Conservation (phyloP, 345 rosid species). For the Barbarea vulgaris region DNA sequence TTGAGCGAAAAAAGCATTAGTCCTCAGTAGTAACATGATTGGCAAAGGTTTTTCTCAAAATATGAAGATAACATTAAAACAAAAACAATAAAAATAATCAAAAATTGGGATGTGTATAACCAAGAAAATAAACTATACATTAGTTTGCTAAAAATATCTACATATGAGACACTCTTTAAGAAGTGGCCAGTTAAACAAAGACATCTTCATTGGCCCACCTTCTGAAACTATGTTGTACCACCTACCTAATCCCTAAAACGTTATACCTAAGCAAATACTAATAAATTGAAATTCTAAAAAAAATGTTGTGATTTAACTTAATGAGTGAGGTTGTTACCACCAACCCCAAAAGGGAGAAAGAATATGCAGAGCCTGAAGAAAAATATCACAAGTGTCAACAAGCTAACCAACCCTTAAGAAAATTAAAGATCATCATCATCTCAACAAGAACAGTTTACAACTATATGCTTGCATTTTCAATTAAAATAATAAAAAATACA, state of each 20-base stretch:
- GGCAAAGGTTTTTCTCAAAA: background rate
- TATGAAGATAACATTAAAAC: background rate
- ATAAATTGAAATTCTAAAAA: background rate
- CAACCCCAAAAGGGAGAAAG: background rate
- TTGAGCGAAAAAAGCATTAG: background rate
- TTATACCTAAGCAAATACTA: conserved; percentile 22
- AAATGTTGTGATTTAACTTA: background rate
- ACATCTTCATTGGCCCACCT: conserved; percentile 13
- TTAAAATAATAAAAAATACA: background rate
- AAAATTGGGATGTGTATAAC: background rate
- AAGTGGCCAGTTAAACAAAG: conserved; percentile 11
- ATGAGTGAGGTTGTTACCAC: conserved; percentile 12
- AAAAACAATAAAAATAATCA: background rate
- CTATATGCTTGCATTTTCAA: background rate
- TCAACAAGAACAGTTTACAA: background rate
- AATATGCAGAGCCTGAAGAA: background rate
- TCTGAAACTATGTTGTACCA: background rate
- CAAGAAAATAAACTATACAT: background rate
- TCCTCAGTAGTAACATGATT: background rate
- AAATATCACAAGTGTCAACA: conserved; percentile 5
- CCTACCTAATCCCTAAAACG: conserved; percentile 6
- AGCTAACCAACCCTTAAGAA: background rate
- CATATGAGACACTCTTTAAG: background rate
- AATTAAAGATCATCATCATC: background rate
- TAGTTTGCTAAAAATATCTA: background rate